A percentile compares a stretch with the other conserved stretches of the same genome.
These are phyloP conservation scores for Plantago elongata DNA, from an alignment of 257 asterid genomes.

Conservation along the genomic window DNA sequence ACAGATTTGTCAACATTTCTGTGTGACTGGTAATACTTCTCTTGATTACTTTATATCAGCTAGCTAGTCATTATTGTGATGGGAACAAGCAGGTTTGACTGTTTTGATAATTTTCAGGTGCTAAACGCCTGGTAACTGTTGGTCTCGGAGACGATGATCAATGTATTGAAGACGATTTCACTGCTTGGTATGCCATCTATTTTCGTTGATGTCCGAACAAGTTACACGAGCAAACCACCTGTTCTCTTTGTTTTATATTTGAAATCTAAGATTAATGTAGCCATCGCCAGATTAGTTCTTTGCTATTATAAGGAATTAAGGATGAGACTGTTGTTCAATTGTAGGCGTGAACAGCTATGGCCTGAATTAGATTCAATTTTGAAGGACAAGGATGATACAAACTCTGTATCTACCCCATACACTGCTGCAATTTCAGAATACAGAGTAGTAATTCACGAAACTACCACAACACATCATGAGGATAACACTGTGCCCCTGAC, in stretches of 20 bases:
- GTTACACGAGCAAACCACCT: neutral
- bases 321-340: conserved; percentile 21
- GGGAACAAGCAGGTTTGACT: neutral
- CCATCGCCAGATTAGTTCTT: neutral
- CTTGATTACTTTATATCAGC: neutral
- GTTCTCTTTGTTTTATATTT: conserved; percentile 4
- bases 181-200: conserved; percentile 50
- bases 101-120: conserved; percentile 39
- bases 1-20: too few relatives aligned
- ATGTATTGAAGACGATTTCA: conserved; percentile 75
- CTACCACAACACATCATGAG: conserved; percentile 28
- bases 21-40: neutral
- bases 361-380: conserved; percentile 59
- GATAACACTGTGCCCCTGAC: conserved; percentile 39
- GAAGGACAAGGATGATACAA: conserved; percentile 45
- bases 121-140: conserved; percentile 46
- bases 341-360: conserved; percentile 68
- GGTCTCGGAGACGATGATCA: conserved; percentile 86
- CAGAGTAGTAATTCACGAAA: conserved; percentile 49
- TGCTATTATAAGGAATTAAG: conserved; percentile 9
- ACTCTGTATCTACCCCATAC: conserved; percentile 51
- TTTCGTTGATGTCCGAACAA: neutral
- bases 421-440: conserved; percentile 65
- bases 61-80: neutral
- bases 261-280: conserved; percentile 3